Evolutionary conservation across 805 yeast genomes (phyloP).

Genomic region (Candida endomychidarum): DNA sequence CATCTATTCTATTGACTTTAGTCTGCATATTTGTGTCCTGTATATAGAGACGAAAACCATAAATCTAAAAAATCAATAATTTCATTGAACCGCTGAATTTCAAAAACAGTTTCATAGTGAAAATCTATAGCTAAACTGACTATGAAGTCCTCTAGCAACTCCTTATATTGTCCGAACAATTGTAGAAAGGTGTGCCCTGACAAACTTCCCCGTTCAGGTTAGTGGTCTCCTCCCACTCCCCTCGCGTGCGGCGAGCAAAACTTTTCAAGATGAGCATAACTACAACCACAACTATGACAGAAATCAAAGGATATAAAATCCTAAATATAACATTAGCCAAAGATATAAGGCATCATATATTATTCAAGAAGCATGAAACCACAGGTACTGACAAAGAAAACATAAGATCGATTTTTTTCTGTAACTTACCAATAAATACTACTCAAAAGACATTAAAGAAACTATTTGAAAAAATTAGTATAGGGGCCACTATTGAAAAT

Average conservation of each 20-base stretch:
- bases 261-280: slow-evolving; percentile 10
- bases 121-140: no score
- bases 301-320: slow-evolving; percentile 58
- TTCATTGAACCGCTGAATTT: no score
- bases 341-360: slow-evolving; percentile 54
- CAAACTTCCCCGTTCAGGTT: no score
- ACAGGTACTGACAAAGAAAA: slow-evolving; percentile 46
- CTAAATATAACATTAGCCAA: slow-evolving; percentile 48
- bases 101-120: no score
- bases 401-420: slow-evolving; percentile 61
- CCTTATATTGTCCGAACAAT: no score
- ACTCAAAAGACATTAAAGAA: slow-evolving; percentile 51
- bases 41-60: no score
- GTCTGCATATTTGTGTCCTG: no score
- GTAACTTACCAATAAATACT: slow-evolving; percentile 72
- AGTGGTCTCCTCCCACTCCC: neutral
- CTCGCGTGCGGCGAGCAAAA: slow-evolving; percentile 7
- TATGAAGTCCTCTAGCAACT: no score
- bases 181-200: no score
- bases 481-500: slow-evolving; percentile 63
- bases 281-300: slow-evolving; percentile 22
- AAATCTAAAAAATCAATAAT: no score
- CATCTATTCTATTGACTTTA: no score
- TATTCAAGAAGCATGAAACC: slow-evolving; percentile 60
- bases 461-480: slow-evolving; percentile 57